Percentiles rank a stretch among this genome's conserved stretches.
phyloP scores from a whole-genome alignment of 2,329 filamentous ascomycete genomes.

The Amesomyces nigricolor region DNA sequence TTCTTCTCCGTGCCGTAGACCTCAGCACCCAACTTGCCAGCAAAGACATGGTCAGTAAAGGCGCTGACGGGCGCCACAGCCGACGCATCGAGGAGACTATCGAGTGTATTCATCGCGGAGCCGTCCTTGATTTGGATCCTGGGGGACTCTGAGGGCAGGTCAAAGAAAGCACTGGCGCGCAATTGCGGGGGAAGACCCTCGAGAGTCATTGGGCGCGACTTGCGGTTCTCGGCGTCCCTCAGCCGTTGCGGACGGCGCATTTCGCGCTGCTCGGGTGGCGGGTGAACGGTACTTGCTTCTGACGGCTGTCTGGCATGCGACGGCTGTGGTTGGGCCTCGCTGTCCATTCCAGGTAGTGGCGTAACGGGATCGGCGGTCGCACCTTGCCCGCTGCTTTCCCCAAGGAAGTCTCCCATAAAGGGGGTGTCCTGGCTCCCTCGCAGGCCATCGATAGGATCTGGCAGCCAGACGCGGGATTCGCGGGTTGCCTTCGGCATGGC shows the following conservation, averaged over 20 bases:
- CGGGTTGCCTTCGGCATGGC: constrained; percentile 45
- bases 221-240: constrained; percentile 34
- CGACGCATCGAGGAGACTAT: constrained; percentile 87
- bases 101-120: constrained; percentile 82
- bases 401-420: constrained; percentile 19
- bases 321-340: constrained; percentile 1
- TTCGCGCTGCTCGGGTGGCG: constrained; percentile 20
- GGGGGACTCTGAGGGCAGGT: constrained; percentile 52
- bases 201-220: constrained; percentile 36
- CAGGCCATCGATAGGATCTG: constrained; percentile 39
- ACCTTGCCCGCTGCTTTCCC: background rate
- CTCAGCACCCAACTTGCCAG: constrained; percentile 67
- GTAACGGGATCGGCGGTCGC: background rate
- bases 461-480: constrained; percentile 41
- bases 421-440: constrained; percentile 14
- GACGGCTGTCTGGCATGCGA: constrained; percentile 24
- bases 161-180: constrained; percentile 87
- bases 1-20: constrained; percentile 62
- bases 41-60: constrained; percentile 84
- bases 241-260: constrained; percentile 29
- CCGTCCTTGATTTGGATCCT: constrained; percentile 61
- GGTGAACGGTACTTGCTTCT: constrained; percentile 23
- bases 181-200: constrained; percentile 71
- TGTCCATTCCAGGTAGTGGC: constrained; percentile 6
- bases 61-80: constrained; percentile 81